A percentile compares a stretch with the other conserved stretches of the same genome.
Conservation (phyloP, 768 basidiomycete species). For the Rhizopogon roseolus region DNA sequence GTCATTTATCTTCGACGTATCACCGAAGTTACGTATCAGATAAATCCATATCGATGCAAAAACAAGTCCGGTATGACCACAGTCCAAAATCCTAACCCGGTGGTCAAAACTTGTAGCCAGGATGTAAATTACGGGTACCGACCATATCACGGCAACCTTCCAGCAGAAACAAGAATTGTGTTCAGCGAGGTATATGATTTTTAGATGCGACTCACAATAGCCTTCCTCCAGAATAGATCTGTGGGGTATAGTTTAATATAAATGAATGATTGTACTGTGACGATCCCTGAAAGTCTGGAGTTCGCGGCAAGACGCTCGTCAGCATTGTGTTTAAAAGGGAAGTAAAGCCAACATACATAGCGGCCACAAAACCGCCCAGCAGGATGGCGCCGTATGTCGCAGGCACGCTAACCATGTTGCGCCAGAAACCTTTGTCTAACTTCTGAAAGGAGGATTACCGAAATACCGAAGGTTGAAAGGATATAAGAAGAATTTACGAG, state of each 20-base stretch:
- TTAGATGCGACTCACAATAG: constrained; percentile 11
- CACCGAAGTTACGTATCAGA: constrained; percentile 40
- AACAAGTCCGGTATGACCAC: constrained; percentile 36
- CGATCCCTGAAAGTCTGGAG: constrained; percentile 23
- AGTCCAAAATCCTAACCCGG: constrained; percentile 27
- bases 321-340: neutral
- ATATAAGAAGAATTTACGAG: neutral
- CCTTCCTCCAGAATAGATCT: constrained; percentile 17
- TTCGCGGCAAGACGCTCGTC: neutral
- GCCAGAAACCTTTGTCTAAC: neutral
- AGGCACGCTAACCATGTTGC: constrained; percentile 8
- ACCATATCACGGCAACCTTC: constrained; percentile 25
- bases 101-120: neutral
- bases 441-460: neutral
- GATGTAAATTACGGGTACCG: neutral
- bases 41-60: constrained; percentile 37
- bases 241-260: constrained; percentile 25
- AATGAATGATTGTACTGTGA: constrained; percentile 21
- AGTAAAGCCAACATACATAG: constrained; percentile 11
- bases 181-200: neutral
- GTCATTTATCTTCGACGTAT: constrained; percentile 30
- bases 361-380: constrained; percentile 24
- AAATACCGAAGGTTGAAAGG: neutral
- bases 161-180: neutral
- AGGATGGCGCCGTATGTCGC: constrained; percentile 24